Evolutionary conservation across 805 yeast species (phyloP).

Genomic region (Henningerozyma blattae): DNA sequence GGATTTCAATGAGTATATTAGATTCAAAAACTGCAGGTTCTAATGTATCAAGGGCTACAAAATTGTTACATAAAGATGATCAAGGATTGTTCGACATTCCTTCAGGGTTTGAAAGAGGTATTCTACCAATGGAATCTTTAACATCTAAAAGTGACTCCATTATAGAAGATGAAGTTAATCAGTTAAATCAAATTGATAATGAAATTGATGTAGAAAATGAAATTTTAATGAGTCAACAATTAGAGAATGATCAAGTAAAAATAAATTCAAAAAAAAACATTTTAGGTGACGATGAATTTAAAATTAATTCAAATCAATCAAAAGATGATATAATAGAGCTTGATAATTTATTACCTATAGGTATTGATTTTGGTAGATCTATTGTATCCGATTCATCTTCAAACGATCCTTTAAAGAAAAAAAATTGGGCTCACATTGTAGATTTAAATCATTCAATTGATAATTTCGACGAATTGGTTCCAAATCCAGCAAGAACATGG

Average conservation of each 20-base stretch:
- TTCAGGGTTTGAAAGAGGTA: conserved; percentile 70
- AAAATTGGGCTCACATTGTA: conserved; percentile 91
- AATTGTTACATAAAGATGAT: conserved; percentile 48
- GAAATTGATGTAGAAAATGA: conserved; percentile 27
- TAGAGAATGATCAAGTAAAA: conserved; percentile 4
- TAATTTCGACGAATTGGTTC: conserved; percentile 79
- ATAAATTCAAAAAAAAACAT: conserved; percentile 4
- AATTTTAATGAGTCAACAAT: conserved; percentile 23
- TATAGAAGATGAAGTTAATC: conserved; percentile 11
- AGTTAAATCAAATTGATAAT: conserved; percentile 23
- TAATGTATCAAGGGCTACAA: conserved; percentile 10
- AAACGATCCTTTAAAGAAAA: conserved; percentile 25
- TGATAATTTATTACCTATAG: conserved; percentile 39
- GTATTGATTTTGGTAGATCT: conserved; percentile 35
- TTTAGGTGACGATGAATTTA: conserved; percentile 4
- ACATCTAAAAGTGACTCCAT: conserved; percentile 4
- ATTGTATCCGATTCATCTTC: conserved; percentile 10
- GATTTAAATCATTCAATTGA: conserved; percentile 74
- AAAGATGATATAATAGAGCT: conserved; percentile 20
- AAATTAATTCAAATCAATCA: neutral
- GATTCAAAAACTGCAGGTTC: conserved; percentile 11
- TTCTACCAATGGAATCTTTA: too few relatives aligned
- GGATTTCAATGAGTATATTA: conserved; percentile 31
- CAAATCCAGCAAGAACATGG: conserved; percentile 88
- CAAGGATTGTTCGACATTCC: conserved; percentile 76